phyloP scores from a whole-genome alignment of 2,329 filamentous ascomycete species.

The Penicillium sp. region DNA sequence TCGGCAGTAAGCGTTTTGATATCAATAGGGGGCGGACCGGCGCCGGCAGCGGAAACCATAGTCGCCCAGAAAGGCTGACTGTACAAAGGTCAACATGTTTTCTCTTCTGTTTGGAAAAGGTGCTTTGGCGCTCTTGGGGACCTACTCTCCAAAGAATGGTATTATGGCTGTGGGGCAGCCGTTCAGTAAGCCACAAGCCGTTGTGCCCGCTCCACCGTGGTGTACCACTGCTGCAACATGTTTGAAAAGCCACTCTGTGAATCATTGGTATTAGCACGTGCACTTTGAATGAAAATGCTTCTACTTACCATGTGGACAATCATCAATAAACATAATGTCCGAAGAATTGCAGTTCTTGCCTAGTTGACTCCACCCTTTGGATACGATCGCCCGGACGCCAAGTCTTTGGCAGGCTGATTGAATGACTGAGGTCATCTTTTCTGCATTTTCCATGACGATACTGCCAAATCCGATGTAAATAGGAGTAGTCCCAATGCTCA shows the following conservation, averaged over 20 bases:
- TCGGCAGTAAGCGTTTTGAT: constrained; percentile 44
- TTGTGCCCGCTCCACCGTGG: constrained; percentile 56
- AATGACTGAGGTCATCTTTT: constrained; percentile 42
- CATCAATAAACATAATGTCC: constrained; percentile 49
- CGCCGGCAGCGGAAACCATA: constrained; percentile 49
- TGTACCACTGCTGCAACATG: constrained; percentile 54
- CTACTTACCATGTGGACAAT: constrained; percentile 46
- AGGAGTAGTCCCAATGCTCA: constrained; percentile 46
- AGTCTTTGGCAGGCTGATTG: constrained; percentile 45
- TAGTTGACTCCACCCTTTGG: constrained; percentile 51
- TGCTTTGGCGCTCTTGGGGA: too few relatives aligned
- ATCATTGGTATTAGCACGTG: too few relatives aligned
- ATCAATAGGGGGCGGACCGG: constrained; percentile 49
- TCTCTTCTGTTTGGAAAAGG: too few relatives aligned
- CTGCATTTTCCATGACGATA: constrained; percentile 51
- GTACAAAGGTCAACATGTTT: neutral
- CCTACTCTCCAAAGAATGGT: constrained; percentile 54
- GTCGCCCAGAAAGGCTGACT: constrained; percentile 53
- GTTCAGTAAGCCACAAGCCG: constrained; percentile 48
- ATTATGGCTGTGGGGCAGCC: constrained; percentile 52
- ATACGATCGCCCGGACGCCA: constrained; percentile 51
- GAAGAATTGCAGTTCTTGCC: constrained; percentile 27
- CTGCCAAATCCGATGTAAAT: constrained; percentile 55
- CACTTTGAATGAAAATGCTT: too few relatives aligned
- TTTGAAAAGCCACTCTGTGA: constrained; percentile 58